These are phyloP conservation scores for Linum tenue DNA, from an alignment of 345 rosid species.

Conservation along the genomic window DNA sequence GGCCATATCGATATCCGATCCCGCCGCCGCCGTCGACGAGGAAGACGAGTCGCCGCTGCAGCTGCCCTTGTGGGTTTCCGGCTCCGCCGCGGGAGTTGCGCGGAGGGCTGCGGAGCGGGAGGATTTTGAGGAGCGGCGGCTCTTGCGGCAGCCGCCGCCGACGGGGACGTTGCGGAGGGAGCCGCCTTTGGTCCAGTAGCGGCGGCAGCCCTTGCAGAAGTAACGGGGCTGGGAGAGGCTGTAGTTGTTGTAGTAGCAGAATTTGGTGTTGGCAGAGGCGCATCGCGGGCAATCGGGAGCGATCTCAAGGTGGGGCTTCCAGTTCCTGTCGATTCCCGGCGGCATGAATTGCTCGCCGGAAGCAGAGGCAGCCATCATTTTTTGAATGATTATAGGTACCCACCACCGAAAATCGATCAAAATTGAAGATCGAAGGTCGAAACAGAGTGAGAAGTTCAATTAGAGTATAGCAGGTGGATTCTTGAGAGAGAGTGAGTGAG, in stretches of 20 bases:
- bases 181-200: slow-evolving; percentile 94
- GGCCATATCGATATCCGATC: slow-evolving; percentile 52
- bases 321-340: slow-evolving; percentile 12
- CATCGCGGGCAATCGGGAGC: slow-evolving; percentile 87
- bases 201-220: slow-evolving; percentile 70
- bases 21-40: slow-evolving; percentile 7
- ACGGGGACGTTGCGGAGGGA: slow-evolving; percentile 74
- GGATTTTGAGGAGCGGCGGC: slow-evolving; percentile 38
- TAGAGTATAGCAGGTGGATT: background rate
- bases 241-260: slow-evolving; percentile 88
- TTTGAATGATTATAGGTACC: background rate
- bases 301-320: slow-evolving; percentile 33
- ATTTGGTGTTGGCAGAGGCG: slow-evolving; percentile 76
- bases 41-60: slow-evolving; percentile 6
- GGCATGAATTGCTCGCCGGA: background rate
- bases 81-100: background rate
- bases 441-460: background rate
- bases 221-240: slow-evolving; percentile 87
- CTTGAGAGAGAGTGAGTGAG: background rate
- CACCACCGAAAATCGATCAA: too few relatives aligned
- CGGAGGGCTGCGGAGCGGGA: background rate
- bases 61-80: background rate
- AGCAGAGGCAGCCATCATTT: background rate
- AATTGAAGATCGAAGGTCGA: background rate
- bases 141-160: slow-evolving; percentile 80